These are phyloP conservation scores for Conoideocrella luteorostrata DNA, from an alignment of 2,329 filamentous ascomycete genomes.

Conservation along the genomic window DNA sequence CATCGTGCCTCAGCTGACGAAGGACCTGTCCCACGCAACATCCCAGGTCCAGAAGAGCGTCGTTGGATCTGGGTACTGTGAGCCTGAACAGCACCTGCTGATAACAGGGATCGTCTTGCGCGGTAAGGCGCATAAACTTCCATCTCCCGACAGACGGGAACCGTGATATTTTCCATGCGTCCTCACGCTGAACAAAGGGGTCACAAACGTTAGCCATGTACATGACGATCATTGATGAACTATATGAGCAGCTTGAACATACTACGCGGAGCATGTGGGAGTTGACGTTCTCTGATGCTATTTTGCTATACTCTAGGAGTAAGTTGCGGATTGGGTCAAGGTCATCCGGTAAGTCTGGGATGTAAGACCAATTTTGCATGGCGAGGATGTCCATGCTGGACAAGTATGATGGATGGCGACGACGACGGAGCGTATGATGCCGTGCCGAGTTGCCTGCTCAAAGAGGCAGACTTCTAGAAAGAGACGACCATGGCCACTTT, in stretches of 20 bases:
- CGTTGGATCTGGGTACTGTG: constrained; percentile 28
- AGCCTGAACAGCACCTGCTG: constrained; percentile 36
- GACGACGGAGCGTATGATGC: background rate
- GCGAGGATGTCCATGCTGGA: constrained; percentile 28
- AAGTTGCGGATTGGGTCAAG: constrained; percentile 29
- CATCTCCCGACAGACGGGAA: constrained; percentile 43
- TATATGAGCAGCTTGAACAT: background rate
- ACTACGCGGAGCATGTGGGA: constrained; percentile 28
- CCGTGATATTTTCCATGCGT: constrained; percentile 38
- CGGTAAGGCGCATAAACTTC: constrained; percentile 40
- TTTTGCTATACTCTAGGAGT: constrained; percentile 32
- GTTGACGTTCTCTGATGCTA: constrained; percentile 28
- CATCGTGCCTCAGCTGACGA: constrained; percentile 43
- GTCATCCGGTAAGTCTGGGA: constrained; percentile 29
- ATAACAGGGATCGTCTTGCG: constrained; percentile 35
- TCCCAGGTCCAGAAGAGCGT: constrained; percentile 41
- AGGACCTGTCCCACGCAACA: constrained; percentile 45
- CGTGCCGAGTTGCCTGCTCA: background rate
- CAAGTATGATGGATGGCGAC: background rate
- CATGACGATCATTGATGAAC: background rate
- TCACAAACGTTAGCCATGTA: background rate
- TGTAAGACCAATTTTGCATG: constrained; percentile 29
- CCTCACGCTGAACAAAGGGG: constrained; percentile 31
- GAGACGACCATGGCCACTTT: background rate
- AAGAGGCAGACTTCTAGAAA: background rate